Conservation (phyloP, 257 asterid species). For the Haberlea rhodopensis region DNA sequence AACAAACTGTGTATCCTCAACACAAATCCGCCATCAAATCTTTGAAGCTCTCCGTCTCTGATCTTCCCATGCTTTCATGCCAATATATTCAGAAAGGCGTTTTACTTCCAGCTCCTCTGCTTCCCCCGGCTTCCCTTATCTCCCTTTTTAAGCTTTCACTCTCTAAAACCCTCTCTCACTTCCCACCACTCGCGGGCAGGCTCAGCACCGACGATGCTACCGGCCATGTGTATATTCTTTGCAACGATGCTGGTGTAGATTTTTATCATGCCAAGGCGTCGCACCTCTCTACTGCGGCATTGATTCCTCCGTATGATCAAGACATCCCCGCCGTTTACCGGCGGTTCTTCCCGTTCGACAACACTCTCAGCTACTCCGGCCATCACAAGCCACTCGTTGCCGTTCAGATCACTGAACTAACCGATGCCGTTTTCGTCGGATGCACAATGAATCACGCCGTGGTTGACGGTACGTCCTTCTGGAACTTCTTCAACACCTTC, state of each 20-base stretch:
- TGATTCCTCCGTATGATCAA: conserved; percentile 31
- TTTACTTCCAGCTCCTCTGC: conserved; percentile 52
- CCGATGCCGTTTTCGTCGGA: conserved; percentile 68
- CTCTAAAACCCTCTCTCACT: conserved; percentile 62
- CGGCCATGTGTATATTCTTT: conserved; percentile 63
- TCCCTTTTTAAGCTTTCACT: conserved; percentile 64
- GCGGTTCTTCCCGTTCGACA: conserved; percentile 64
- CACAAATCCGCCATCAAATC: conserved; percentile 40
- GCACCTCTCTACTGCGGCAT: conserved; percentile 31
- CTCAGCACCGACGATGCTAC: conserved; percentile 47
- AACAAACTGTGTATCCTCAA: conserved; percentile 57
- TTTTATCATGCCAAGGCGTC: conserved; percentile 69
- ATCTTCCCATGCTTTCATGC: conserved; percentile 93
- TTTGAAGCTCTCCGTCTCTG: conserved; percentile 87
- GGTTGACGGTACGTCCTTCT: conserved; percentile 91
- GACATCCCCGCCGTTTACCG: conserved; percentile 60
- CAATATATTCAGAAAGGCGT: conserved; percentile 95
- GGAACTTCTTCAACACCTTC: conserved; percentile 86
- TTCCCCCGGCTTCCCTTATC: conserved; percentile 43
- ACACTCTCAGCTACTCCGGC: conserved; percentile 75
- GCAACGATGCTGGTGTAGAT: conserved; percentile 68
- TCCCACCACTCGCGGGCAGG: conserved; percentile 88
- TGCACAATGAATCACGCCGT: conserved; percentile 84
- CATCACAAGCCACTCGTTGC: conserved; percentile 61
- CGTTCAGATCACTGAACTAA: conserved; percentile 76